Conservation (phyloP, 1,284 basidiomycete genomes). For the Microbotryum violaceum region DNA sequence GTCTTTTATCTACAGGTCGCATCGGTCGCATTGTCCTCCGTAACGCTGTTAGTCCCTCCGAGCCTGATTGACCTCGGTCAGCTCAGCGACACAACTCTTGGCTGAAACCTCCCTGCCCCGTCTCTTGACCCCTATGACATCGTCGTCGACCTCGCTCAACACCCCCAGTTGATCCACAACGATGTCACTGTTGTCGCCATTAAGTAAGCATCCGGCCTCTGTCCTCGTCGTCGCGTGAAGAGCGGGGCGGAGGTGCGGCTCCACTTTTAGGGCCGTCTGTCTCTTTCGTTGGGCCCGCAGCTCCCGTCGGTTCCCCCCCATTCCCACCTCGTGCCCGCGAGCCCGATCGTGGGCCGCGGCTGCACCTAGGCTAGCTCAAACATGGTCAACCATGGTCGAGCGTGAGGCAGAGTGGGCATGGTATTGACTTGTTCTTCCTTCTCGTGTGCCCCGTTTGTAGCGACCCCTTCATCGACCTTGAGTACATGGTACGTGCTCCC, state of each 20-base stretch:
- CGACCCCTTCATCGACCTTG: conserved; percentile 85
- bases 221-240: neutral
- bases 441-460: conserved; percentile 32
- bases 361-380: too few species aligned
- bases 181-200: conserved; percentile 54
- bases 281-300: neutral
- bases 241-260: neutral
- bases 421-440: neutral
- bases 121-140: neutral
- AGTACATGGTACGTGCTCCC: conserved; percentile 68
- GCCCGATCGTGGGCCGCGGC: too few species aligned
- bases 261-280: neutral
- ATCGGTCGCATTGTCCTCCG: conserved; percentile 97
- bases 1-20: conserved; percentile 57
- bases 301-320: conserved; percentile 29
- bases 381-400: too few species aligned
- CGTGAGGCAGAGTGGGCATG: conserved; percentile 40
- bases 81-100: neutral
- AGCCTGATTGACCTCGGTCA: neutral
- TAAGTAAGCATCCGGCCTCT: conserved; percentile 17
- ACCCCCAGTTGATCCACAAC: conserved; percentile 50
- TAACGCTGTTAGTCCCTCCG: conserved; percentile 55
- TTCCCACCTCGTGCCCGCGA: neutral
- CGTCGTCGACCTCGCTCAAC: neutral
- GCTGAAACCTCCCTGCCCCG: neutral